A percentile compares a stretch with the other conserved stretches of the same genome.
Conservation (phyloP, 176 grass and related monocot species). For the Metroxylon sagu region DNA sequence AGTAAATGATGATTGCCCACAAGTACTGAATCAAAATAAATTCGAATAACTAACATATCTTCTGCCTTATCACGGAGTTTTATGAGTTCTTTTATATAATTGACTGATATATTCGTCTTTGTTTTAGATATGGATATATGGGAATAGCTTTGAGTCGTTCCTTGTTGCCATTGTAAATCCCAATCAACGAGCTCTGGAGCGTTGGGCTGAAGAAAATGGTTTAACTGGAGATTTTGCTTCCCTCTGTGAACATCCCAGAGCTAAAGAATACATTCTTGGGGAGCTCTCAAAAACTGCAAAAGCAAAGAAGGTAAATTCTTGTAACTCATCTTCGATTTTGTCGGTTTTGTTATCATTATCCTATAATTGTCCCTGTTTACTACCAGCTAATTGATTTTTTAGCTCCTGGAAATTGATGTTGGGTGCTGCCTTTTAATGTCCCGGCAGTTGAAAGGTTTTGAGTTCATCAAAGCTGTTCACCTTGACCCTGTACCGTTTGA, state of each 20-base stretch:
- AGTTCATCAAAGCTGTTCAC: conserved; percentile 66
- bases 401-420: too few relatives aligned
- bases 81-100: too few relatives aligned
- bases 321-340: not conserved
- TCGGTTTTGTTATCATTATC: not conserved
- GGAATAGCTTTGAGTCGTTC: conserved; percentile 86
- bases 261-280: conserved; percentile 59
- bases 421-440: not conserved
- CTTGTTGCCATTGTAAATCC: conserved; percentile 75
- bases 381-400: too few relatives aligned
- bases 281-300: conserved; percentile 56
- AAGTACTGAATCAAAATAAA: too few relatives aligned
- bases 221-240: conserved; percentile 28
- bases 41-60: too few relatives aligned
- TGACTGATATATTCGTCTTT: not conserved
- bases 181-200: conserved; percentile 54
- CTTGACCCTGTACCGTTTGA: conserved; percentile 76
- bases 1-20: too few relatives aligned
- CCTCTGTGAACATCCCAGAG: conserved; percentile 47
- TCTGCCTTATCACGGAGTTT: too few relatives aligned
- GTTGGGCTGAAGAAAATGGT: conserved; percentile 57
- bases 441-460: conserved; percentile 77
- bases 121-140: conserved; percentile 86
- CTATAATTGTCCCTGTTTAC: too few relatives aligned
- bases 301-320: conserved; percentile 63